A percentile compares a stretch with the other conserved stretches of the same genome.
phyloP scores from a whole-genome alignment of 1,139 yeast species.

The Protomyces lactucae-debilis region DNA sequence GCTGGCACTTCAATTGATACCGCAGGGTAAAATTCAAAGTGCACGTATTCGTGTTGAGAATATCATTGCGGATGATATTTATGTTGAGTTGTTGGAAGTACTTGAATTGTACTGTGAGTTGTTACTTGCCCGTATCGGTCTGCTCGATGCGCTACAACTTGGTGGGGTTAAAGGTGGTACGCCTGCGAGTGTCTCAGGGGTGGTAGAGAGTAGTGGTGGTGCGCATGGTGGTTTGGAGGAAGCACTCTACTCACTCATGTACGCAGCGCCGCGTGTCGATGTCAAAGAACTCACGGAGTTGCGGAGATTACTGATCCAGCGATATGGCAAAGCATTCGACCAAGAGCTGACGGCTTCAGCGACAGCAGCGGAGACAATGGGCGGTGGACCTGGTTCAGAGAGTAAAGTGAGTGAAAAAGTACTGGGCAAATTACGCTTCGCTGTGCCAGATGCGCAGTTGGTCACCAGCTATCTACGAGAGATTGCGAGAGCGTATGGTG shows the following conservation, averaged over 20 bases:
- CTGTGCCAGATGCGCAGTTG: slow-evolving; percentile 61
- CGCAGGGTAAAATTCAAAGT: slow-evolving; percentile 70
- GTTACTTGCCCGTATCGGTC: slow-evolving; percentile 64
- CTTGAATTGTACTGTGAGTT: slow-evolving; percentile 78
- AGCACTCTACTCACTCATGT: slow-evolving; percentile 67
- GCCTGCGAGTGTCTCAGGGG: neutral
- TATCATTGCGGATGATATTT: slow-evolving; percentile 76
- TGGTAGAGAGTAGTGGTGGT: slow-evolving; percentile 34
- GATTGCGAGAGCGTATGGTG: slow-evolving; percentile 74
- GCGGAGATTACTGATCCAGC: slow-evolving; percentile 57
- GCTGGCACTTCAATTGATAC: slow-evolving; percentile 63
- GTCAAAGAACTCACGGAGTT: slow-evolving; percentile 63
- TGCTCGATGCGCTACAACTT: slow-evolving; percentile 44
- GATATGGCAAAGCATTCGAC: slow-evolving; percentile 65
- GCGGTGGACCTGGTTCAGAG: slow-evolving; percentile 34
- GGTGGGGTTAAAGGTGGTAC: slow-evolving; percentile 4
- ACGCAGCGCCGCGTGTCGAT: slow-evolving; percentile 67
- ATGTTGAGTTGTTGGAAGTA: slow-evolving; percentile 72
- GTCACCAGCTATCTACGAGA: slow-evolving; percentile 70
- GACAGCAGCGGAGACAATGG: slow-evolving; percentile 55
- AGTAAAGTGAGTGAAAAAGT: slow-evolving; percentile 46
- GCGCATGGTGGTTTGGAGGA: slow-evolving; percentile 67
- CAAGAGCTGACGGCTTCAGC: slow-evolving; percentile 37
- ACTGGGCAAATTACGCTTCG: slow-evolving; percentile 55
- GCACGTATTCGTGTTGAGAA: slow-evolving; percentile 83